phyloP scores from a whole-genome alignment of 331 rosid genomes.

The Malus hybrid region DNA sequence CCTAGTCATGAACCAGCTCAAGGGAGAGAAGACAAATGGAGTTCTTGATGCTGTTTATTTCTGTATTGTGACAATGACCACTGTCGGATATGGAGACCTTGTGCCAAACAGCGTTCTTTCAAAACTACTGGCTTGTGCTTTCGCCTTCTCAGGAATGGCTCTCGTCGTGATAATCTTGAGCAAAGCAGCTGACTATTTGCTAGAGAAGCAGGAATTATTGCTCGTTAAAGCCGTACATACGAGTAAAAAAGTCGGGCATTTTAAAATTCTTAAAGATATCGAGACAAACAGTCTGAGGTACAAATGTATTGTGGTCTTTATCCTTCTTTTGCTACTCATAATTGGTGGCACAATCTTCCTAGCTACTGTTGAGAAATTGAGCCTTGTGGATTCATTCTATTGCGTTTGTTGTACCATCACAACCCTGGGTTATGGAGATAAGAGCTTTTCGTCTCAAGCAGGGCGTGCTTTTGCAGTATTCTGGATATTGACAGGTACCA shows the following conservation, averaged over 20 bases:
- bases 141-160: constrained; percentile 48
- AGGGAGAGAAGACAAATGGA: constrained; percentile 34
- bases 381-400: constrained; percentile 51
- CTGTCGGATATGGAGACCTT: constrained; percentile 50
- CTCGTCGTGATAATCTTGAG: constrained; percentile 23
- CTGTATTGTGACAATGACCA: constrained; percentile 56
- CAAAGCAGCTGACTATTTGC: constrained; percentile 46
- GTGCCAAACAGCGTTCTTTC: constrained; percentile 32
- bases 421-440: constrained; percentile 66
- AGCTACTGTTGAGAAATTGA: constrained; percentile 24
- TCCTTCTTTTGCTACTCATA: constrained; percentile 30
- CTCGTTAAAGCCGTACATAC: constrained; percentile 25
- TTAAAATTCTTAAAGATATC: constrained; percentile 15
- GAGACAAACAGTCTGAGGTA: constrained; percentile 25
- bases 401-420: constrained; percentile 69
- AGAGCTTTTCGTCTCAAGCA: constrained; percentile 65
- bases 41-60: constrained; percentile 44
- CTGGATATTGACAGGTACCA: constrained; percentile 73
- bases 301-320: constrained; percentile 28
- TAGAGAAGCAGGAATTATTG: constrained; percentile 43
- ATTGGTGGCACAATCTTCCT: constrained; percentile 36
- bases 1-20: constrained; percentile 27
- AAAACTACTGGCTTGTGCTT: constrained; percentile 45
- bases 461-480: constrained; percentile 78
- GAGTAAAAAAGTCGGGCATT: neutral